Evolutionary conservation across 2,329 filamentous ascomycete genomes (phyloP), one percentile per base, ranked within the genome.

Genomic region (Zymoseptoria tritici): DNA sequence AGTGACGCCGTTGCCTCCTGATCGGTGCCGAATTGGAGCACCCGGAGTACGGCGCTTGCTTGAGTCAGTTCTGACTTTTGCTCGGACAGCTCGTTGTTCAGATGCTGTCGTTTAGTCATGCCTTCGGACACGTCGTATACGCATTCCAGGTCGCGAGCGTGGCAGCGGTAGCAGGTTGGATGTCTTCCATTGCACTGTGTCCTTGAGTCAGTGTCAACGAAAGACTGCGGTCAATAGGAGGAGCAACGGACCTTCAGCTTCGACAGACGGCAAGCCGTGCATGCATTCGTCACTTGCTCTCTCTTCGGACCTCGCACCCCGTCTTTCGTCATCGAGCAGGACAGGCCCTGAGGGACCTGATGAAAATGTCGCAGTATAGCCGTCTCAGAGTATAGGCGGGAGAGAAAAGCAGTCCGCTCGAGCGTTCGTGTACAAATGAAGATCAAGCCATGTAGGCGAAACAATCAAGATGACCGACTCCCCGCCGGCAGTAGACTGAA

Each of bases 51-150:
- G 0, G 55, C 59, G 52, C 52, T 56, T 9, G 60, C 56, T 16
- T 57, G 59, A 4, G 63, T 64, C 9, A 65, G 58, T 9, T 60
- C 64, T 20, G 52, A 24, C 16, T 50, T 60, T 22, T 59, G 60
- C 21, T 60, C 57, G 8, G 62, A 59, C 26, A 66, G 50, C 56
- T 66, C 55, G 31, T 60, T 58, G 16, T 61, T 60, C 3, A 68
- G 57, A 49, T 64, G 59, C 46, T 68, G 64, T 50, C 62, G 61
- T 50, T 62, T 62, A 13, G 67, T 67, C 42, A 68, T 60, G 16
- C 67, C 67, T 13, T 63, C 56, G 4, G 61, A 55, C 8, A 68
- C 64, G 54, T 68, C 67, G 57, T 66, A 66, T 9, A 56, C 36
- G 56, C 65, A 66, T 20, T 55, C 50, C 9, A 60, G 58, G 26